Percentiles rank a stretch among this genome's conserved stretches.
Evolutionary conservation across 306 rosid species (phyloP).

Genomic region (Spatholobus suberectus): DNA sequence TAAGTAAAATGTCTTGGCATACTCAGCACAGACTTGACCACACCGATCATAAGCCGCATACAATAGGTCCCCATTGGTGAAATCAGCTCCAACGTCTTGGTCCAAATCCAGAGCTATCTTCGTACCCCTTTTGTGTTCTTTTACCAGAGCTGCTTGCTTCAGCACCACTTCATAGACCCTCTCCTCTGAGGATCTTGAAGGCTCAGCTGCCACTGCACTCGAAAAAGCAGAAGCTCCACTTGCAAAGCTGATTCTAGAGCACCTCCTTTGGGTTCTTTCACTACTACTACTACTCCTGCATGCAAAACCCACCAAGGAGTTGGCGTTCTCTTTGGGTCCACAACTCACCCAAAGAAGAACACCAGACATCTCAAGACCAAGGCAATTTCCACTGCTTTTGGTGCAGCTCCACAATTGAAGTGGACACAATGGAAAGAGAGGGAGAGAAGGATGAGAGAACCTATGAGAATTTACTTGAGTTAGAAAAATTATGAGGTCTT

Average conservation of each 20-base stretch:
- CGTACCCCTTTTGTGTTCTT: constrained; percentile 43
- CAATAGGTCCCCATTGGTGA: constrained; percentile 62
- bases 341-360: constrained; percentile 69
- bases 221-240: constrained; percentile 42
- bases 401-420: not conserved
- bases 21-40: constrained; percentile 92
- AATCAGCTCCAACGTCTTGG: constrained; percentile 46
- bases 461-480: not conserved
- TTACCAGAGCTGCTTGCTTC: constrained; percentile 87
- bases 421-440: not conserved
- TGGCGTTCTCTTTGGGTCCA: constrained; percentile 62
- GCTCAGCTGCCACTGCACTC: constrained; percentile 52
- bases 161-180: constrained; percentile 91
- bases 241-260: constrained; percentile 50
- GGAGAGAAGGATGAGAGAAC: not conserved
- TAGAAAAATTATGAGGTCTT: not conserved
- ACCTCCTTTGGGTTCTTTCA: constrained; percentile 43
- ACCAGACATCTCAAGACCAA: constrained; percentile 57
- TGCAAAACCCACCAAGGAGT: constrained; percentile 49
- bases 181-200: constrained; percentile 81
- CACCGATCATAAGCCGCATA: constrained; percentile 78
- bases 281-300: constrained; percentile 1
- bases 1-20: constrained; percentile 92
- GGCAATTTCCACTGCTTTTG: not conserved
- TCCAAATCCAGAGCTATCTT: constrained; percentile 46